Conservation (phyloP, 1,284 basidiomycete species). For the Pholiota adiposa region DNA sequence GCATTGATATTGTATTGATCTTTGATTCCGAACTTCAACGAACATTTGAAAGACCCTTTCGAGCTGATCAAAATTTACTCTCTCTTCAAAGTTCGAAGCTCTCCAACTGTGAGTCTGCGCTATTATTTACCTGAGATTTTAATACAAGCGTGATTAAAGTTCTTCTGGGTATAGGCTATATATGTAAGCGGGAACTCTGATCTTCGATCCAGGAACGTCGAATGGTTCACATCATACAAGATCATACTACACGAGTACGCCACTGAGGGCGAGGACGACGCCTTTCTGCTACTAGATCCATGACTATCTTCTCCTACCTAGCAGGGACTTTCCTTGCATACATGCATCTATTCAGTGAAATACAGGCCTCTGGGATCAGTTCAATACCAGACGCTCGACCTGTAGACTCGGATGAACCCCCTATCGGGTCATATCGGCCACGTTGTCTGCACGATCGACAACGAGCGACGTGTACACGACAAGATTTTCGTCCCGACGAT, state of each 20-base stretch:
- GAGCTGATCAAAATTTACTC: too few species aligned
- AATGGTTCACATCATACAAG: slow-evolving; percentile 1
- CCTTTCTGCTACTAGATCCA: background rate
- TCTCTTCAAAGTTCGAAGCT: too few species aligned
- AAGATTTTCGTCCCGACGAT: slow-evolving; percentile 23
- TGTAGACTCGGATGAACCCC: background rate
- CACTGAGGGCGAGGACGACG: background rate
- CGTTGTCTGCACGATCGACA: slow-evolving; percentile 9
- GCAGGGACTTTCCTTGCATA: background rate
- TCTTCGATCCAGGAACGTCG: slow-evolving; percentile 1
- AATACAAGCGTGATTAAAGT: too few species aligned
- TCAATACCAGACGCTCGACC: background rate
- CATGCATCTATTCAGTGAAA: background rate
- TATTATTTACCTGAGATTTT: too few species aligned
- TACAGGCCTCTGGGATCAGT: background rate
- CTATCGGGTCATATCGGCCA: background rate
- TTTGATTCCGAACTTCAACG: too few species aligned
- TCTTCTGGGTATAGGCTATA: background rate
- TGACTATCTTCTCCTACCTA: background rate
- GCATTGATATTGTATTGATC: too few species aligned
- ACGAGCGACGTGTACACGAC: slow-evolving; percentile 17
- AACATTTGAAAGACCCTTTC: too few species aligned
- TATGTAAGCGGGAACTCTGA: slow-evolving; percentile 8
- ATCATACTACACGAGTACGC: too few species aligned
- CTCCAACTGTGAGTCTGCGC: too few species aligned